Base-by-base conservation (phyloP, 2,329 filamentous ascomycete species). In the Myriosclerotinia curreyana region DNA sequence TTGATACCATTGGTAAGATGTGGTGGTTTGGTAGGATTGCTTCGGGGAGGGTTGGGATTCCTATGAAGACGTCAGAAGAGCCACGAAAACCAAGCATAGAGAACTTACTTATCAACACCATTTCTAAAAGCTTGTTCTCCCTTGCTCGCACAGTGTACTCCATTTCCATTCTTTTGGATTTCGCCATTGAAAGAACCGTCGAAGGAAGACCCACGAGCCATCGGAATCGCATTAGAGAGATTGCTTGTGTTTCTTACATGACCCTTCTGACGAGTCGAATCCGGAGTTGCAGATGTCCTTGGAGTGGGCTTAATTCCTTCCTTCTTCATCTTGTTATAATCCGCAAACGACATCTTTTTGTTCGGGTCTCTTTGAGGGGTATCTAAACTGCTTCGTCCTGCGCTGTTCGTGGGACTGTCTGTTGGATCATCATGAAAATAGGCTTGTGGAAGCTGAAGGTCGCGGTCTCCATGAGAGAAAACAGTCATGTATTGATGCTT, bases 11-110 rank as follows among this genome's bases (percentile, higher is more conserved):
- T 71, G 49, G 64, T 46, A 68, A 74, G 69, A 2, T 74, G 83
- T 73, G 84, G 79, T 62, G 85, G 80, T 74, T 88, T 81, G 65
- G 86, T 81, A 6, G 80, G 80, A 50, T 76, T 55, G 53, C 65
- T 73, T 64, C 69, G 69, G 28, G 48, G 25, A 46, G 51, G 40
- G 60, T 38, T 50, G n/a, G 31, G 31, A 34, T 63, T 63, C 46
- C 44, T 59, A 44, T 51, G 44, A 31, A 44, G 25, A 42, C 20
- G 49, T 63, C 42, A 63, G 52, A 11, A 11, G 31, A 9, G 34
- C 5, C 2, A 34, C 28, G 8, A 14, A 49, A 34, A n/a, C 38
- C 38, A 54, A 56, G 17, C 11, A 62, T 9, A 5, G 14, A 20
- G 38, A 5, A 44, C 62, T n/a, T 31, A 66, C 65, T 44, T 64